These are phyloP conservation scores for Pachyrhizus erosus DNA, from an alignment of 306 rosid species.

Conservation along the genomic window DNA sequence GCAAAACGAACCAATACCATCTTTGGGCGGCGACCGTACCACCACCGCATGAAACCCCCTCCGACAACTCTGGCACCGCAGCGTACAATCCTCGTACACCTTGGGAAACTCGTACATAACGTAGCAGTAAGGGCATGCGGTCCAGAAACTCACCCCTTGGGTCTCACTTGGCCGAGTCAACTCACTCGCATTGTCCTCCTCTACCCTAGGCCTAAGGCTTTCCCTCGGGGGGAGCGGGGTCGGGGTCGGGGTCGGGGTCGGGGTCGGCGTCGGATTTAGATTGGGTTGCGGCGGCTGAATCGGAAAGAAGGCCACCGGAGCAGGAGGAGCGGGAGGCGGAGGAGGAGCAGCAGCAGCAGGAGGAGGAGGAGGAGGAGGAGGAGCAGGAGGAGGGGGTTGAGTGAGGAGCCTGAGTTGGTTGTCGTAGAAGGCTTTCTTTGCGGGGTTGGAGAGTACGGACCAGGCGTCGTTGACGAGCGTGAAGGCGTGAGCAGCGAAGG, in stretches of 20 bases:
- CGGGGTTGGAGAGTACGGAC: constrained; percentile 69
- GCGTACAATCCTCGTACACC: constrained; percentile 75
- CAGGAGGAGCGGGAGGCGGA: constrained; percentile 39
- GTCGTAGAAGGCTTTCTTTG: constrained; percentile 68
- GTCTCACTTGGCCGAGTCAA: constrained; percentile 28
- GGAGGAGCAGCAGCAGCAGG: constrained; percentile 18
- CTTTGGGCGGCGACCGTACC: constrained; percentile 71
- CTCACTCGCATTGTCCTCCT: constrained; percentile 49
- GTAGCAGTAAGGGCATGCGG: constrained; percentile 93
- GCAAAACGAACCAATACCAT: constrained; percentile 51
- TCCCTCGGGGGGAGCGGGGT: neutral
- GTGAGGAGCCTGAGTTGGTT: constrained; percentile 56
- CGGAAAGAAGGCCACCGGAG: neutral
- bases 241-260: neutral
- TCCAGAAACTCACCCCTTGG: constrained; percentile 68
- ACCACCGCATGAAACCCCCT: constrained; percentile 75
- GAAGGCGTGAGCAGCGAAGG: constrained; percentile 72
- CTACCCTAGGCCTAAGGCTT: constrained; percentile 44
- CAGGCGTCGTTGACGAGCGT: constrained; percentile 80
- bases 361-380: constrained; percentile 38
- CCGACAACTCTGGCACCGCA: constrained; percentile 81
- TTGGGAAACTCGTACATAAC: constrained; percentile 74
- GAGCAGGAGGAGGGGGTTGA: constrained; percentile 34
- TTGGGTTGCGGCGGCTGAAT: neutral
- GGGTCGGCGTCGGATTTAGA: neutral